Evolutionary conservation across 2,329 filamentous ascomycete species (phyloP).

Genomic region (Colletotrichum nymphaeae): DNA sequence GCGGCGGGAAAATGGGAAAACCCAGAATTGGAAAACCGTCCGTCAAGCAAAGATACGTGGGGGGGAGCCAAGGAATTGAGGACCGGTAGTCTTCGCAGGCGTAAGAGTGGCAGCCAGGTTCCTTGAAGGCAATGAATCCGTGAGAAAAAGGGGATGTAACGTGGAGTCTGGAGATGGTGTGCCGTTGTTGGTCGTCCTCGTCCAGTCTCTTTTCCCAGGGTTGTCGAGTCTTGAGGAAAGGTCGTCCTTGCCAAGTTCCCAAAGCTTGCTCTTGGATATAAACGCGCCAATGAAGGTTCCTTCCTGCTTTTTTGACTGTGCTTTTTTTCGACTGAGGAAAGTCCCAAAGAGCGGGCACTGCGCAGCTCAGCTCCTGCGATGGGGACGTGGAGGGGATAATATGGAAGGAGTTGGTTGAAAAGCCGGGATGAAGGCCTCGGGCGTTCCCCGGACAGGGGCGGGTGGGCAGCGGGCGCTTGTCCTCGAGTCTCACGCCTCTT

Average conservation of each 20-base stretch:
- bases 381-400: neutral
- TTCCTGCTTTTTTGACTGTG: neutral
- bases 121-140: conserved; percentile 22
- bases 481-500: neutral
- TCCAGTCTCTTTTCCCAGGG: neutral
- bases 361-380: neutral
- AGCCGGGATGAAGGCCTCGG: conserved; percentile 26
- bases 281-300: neutral
- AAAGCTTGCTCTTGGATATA: neutral
- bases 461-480: neutral
- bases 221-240: neutral
- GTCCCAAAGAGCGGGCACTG: too few relatives aligned
- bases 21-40: neutral
- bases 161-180: conserved; percentile 31
- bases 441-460: conserved; percentile 31
- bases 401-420: neutral
- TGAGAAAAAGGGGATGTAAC: conserved; percentile 31
- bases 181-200: neutral
- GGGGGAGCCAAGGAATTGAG: neutral
- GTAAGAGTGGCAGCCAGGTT: conserved; percentile 16
- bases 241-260: neutral
- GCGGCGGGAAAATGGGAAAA: conserved; percentile 7
- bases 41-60: conserved; percentile 2
- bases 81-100: conserved; percentile 19
- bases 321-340: too few relatives aligned